Evolutionary conservation across 2,329 filamentous ascomycete genomes (phyloP), one percentile per base, ranked within the genome.

Genomic region (Aspergillus sp.): DNA sequence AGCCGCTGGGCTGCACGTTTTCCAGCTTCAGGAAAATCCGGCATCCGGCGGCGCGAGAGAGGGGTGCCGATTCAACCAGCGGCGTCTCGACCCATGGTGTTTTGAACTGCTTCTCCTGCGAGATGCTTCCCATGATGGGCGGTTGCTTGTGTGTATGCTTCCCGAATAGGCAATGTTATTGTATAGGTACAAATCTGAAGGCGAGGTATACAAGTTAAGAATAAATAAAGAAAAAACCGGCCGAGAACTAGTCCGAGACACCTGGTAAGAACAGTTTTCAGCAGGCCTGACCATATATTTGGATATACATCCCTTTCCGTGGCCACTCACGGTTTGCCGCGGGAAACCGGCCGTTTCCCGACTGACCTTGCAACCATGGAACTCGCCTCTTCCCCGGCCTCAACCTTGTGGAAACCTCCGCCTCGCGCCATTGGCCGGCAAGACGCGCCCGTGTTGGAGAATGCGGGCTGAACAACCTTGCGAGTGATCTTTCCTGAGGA

Each of bases 11-110:
- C 52, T 93, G 86, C 34, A 86, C 73, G 53, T 82, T 84, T 49
- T 93, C 85, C 41, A 91, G 74, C 59, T 93, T 93, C 50, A 93
- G 76, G 58, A 82, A 84, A 57, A 93, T 75, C 63, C 82, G 79
- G 66, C 82, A 88, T 58, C 82, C 82, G 44, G 80, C 80, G 41
- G 71, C 69, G 42, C 75, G 71, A 26, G 81, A 86, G 24, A 88
- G 68, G 10, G 74, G 64, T 31, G 70, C 66, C 3, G 78, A 85
- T 49, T 77, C 72, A 37, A 83, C 68, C 39, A 83, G 69, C 15
- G 83, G 82, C 12, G 83, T 88, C 53, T 79, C 66, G 39, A 76
- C 72, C 80, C 80, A 86, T 35, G 82, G 78, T 32, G 51, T 57
- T 32, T 56, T 53, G 40, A 51, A 48, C 29, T 29, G 38, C 17